Evolutionary conservation across 371 early-diverging fungal species (phyloP).

Genomic region (Mucor indicus): DNA sequence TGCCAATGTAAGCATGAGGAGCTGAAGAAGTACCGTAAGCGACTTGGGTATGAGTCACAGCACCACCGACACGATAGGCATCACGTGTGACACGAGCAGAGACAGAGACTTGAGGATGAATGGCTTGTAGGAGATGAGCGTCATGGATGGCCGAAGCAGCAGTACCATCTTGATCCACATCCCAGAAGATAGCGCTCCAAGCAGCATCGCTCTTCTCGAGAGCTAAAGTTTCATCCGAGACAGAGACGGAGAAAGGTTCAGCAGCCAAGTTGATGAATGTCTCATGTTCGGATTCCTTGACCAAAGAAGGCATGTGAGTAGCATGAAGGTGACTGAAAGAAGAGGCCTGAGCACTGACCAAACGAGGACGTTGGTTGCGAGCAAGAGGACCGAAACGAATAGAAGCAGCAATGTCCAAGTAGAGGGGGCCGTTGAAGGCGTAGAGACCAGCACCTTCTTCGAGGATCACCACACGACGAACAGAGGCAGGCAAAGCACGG

Average conservation of each 20-base stretch:
- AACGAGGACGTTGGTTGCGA: conserved; percentile 33
- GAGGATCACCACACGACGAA: conserved; percentile 53
- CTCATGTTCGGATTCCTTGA: conserved; percentile 35
- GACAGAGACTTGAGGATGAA: conserved; percentile 28
- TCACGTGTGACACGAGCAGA: conserved; percentile 49
- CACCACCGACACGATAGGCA: conserved; percentile 56
- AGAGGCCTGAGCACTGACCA: conserved; percentile 46
- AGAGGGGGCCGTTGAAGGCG: conserved; percentile 61
- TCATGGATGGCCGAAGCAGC: conserved; percentile 53
- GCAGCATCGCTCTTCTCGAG: conserved; percentile 23
- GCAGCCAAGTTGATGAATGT: conserved; percentile 29
- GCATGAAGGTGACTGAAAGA: conserved; percentile 32
- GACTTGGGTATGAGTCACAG: conserved; percentile 57
- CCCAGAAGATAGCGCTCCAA: conserved; percentile 67
- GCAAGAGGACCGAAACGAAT: conserved; percentile 55
- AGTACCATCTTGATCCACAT: conserved; percentile 48
- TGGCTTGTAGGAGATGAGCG: conserved; percentile 39
- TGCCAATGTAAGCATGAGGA: conserved; percentile 55
- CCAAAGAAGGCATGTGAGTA: conserved; percentile 40
- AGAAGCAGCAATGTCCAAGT: conserved; percentile 69
- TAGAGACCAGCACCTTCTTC: conserved; percentile 58
- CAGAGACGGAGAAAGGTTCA: conserved; percentile 9
- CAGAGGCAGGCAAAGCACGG: conserved; percentile 59
- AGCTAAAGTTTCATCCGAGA: conserved; percentile 9
- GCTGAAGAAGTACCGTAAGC: conserved; percentile 30